Evolutionary conservation across 208 protist genomes (phyloP).

Genomic region (Wallacemonas sp.): DNA sequence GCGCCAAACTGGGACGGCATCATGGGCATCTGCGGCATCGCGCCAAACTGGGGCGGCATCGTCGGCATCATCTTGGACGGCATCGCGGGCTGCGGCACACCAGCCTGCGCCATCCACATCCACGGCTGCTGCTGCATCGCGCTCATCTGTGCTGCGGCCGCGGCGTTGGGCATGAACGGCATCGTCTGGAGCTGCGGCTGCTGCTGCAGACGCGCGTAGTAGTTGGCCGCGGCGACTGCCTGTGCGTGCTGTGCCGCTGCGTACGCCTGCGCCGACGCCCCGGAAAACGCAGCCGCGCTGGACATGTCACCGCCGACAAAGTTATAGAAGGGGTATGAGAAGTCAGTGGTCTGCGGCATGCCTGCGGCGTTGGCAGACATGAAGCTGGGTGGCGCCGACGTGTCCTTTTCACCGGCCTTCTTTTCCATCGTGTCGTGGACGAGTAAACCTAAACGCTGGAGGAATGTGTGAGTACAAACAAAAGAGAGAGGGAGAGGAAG

Average conservation of each 20-base stretch:
- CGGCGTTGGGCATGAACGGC: slow-evolving; percentile 8
- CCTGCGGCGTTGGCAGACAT: neutral
- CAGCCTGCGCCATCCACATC: slow-evolving; percentile 17
- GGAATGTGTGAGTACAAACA: too few relatives aligned
- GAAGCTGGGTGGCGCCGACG: neutral
- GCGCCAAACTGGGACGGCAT: slow-evolving; percentile 30
- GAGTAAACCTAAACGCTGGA: too few relatives aligned
- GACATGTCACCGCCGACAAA: slow-evolving; percentile 7
- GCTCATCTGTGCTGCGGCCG: neutral
- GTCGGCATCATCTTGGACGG: slow-evolving; percentile 21
- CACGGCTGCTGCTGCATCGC: slow-evolving; percentile 17
- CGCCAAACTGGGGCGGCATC: slow-evolving; percentile 3
- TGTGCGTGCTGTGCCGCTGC: slow-evolving; percentile 10
- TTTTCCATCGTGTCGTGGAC: slow-evolving; percentile 8
- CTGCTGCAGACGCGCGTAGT: slow-evolving; percentile 13
- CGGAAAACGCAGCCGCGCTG: slow-evolving; percentile 1
- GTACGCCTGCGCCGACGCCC: slow-evolving; percentile 10
- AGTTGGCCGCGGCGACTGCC: slow-evolving; percentile 11
- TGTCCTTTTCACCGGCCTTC: neutral
- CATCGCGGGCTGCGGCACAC: slow-evolving; percentile 20
- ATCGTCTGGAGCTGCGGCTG: slow-evolving; percentile 6
- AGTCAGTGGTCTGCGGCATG: neutral
- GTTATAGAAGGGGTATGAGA: slow-evolving; percentile 14
- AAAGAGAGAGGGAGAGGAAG: slow-evolving; percentile 5
- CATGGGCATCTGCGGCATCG: slow-evolving; percentile 28